These are phyloP conservation scores for Starmerella sirachaensis DNA, from an alignment of 805 yeast species.

Conservation along the genomic window DNA sequence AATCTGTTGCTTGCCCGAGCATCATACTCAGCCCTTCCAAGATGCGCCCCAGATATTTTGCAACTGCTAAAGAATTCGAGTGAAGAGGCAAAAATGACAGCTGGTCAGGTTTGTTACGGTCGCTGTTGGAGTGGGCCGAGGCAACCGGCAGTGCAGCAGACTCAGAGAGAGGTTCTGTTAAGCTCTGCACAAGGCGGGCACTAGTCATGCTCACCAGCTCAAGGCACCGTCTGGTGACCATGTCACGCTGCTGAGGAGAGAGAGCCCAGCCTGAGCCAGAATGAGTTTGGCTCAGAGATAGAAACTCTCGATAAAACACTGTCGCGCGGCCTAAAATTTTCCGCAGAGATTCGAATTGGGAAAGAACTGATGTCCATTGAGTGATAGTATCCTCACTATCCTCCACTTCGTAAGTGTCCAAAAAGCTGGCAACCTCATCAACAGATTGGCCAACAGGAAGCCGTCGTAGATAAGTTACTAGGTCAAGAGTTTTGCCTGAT, in stretches of 20 bases:
- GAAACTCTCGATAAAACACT: conserved; percentile 22
- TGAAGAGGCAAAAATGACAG: conserved; percentile 54
- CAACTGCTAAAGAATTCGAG: conserved; percentile 50
- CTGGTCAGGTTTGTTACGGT: conserved; percentile 1
- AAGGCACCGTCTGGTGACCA: conserved; percentile 9
- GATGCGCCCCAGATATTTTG: conserved; percentile 40
- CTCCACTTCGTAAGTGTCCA: conserved; percentile 1
- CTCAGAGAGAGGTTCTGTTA: conserved; percentile 8
- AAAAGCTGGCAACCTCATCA: conserved; percentile 3
- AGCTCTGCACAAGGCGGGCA: conserved; percentile 9
- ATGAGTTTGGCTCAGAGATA: conserved; percentile 11
- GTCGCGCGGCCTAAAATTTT: conserved; percentile 13
- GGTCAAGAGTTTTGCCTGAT: conserved; percentile 9
- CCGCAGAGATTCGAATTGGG: conserved; percentile 13
- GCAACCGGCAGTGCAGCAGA: conserved; percentile 15
- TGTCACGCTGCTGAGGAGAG: conserved; percentile 4
- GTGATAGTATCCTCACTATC: conserved; percentile 16
- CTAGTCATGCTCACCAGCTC: conserved; percentile 6
- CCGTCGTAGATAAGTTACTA: conserved; percentile 10
- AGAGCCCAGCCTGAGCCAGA: conserved; percentile 8
- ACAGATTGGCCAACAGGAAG: background rate
- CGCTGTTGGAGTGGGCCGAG: conserved; percentile 10
- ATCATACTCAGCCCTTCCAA: conserved; percentile 34
- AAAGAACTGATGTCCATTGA: conserved; percentile 17
- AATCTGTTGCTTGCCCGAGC: conserved; percentile 32